Evolutionary conservation across 2,329 filamentous ascomycete genomes (phyloP), one percentile per base, ranked within the genome.

Genomic region (Tolypocladium paradoxum): DNA sequence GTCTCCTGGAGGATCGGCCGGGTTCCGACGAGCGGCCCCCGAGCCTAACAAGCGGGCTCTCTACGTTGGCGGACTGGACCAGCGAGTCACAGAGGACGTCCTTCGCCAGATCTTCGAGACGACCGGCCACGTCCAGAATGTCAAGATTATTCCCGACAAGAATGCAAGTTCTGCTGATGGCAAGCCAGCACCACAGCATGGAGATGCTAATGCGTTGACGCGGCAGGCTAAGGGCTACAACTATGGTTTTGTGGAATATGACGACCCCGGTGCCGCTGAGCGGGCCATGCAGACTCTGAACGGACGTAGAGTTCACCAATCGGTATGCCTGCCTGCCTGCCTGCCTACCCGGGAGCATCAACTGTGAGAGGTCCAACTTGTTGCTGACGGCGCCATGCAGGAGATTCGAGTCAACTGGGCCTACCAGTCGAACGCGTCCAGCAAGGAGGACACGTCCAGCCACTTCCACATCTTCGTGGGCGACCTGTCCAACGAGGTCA

Each of bases 381-480:
- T 47, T 52, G 48, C 53, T 53, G 27, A 58, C 48, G 49, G 35
- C 52, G 70, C 9, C 22, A 48, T 51, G 54, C 67, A 96, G 90
- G 93, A 99, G 78, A 99, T 99, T 58, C 89, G 91, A 53, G 93
- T 99, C 65, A 99, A 99, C 77, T 99, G 93, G 93, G 93, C 93
- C 24, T 99, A 99, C 65, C 93, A 99, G 76, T 93, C 92, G 61
- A 99, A 95, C 77, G 92, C 83, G 54, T 78, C 82, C 31, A 93
- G 82, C 77, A 99, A 97, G 74, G 93, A 99, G 72, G 93, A 99
- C 66, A 99, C 93, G 1, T 96, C 92, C 7, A 89, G 91, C 70
- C 93, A 99, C 70, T 99, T 96, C 76, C 93, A 99, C 71, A 96
- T 99, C 67, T 99, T 99, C 62, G 93, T 99, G 53, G 93, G 93